These are phyloP conservation scores for Zoysia japonica DNA, from an alignment of 176 grass and related monocot genomes.

Conservation along the genomic window DNA sequence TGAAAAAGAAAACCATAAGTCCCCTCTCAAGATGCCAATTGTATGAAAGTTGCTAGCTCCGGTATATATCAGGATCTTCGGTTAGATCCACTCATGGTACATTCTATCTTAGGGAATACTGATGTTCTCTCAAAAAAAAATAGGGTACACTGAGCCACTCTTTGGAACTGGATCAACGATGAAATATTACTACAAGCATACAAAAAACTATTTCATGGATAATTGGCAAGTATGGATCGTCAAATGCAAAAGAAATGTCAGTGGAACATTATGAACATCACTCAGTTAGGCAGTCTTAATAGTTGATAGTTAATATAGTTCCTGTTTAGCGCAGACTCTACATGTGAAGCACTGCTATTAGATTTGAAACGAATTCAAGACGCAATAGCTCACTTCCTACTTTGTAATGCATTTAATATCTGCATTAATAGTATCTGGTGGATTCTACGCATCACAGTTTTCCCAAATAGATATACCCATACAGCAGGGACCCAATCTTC, in stretches of 20 bases:
- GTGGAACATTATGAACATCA: not conserved
- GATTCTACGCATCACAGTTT: slow-evolving; percentile 8
- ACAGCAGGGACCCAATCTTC: slow-evolving; percentile 13
- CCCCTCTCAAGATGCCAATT: not conserved
- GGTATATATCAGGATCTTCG: not conserved
- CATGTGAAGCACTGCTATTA: not conserved
- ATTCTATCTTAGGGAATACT: not conserved
- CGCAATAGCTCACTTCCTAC: slow-evolving; percentile 19
- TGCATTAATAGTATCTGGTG: not conserved
- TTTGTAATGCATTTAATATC: slow-evolving; percentile 39
- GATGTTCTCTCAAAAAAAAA: not conserved
- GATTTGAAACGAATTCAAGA: not conserved
- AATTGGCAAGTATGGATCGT: not conserved
- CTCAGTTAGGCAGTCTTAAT: not conserved
- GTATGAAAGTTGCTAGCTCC: not conserved
- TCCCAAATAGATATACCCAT: slow-evolving; percentile 4
- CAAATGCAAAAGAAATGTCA: slow-evolving; percentile 17
- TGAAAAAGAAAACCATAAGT: not conserved
- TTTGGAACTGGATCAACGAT: not conserved
- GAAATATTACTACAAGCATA: not conserved
- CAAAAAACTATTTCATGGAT: not conserved
- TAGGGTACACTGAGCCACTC: not conserved
- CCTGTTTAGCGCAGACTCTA: slow-evolving; percentile 16
- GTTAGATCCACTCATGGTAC: not conserved
- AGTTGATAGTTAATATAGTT: not conserved